Percentiles rank a stretch among this genome's conserved stretches.
phyloP scores from a whole-genome alignment of 768 basidiomycete species.

The Brasilioporus rufonigricans region DNA sequence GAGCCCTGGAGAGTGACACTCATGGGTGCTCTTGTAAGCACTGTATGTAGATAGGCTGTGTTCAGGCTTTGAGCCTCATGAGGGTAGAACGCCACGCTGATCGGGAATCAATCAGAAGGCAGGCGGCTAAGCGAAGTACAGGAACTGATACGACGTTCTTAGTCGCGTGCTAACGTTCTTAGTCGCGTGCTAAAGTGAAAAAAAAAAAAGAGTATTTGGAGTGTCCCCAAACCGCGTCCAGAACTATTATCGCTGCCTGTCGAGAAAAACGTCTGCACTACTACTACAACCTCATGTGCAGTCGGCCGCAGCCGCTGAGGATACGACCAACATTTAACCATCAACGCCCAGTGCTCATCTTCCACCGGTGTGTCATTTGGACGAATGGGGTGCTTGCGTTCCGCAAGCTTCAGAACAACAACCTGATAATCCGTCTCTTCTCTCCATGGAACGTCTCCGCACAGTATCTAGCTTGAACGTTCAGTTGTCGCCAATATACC shows the following conservation, averaged over 20 bases:
- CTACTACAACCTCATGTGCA: neutral
- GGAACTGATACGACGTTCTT: too few relatives aligned
- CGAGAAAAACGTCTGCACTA: neutral
- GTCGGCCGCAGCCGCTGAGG: neutral
- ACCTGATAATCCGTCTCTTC: neutral
- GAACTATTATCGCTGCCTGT: neutral
- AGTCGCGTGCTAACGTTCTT: too few relatives aligned
- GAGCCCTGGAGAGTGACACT: too few relatives aligned
- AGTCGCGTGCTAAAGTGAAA: too few relatives aligned
- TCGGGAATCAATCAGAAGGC: too few relatives aligned
- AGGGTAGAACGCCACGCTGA: too few relatives aligned
- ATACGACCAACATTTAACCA: neutral
- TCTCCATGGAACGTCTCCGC: constrained; percentile 6
- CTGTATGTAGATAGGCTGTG: too few relatives aligned
- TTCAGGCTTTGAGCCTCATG: too few relatives aligned
- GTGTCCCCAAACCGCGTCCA: too few relatives aligned
- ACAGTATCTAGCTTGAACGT: neutral
- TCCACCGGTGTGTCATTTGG: neutral
- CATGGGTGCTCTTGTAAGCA: too few relatives aligned
- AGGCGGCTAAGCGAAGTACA: too few relatives aligned
- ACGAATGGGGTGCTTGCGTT: neutral
- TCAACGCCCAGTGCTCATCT: neutral
- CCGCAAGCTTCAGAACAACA: neutral
- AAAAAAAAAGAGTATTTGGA: too few relatives aligned
- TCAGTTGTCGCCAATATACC: neutral